phyloP scores from a whole-genome alignment of 2,329 filamentous ascomycete species.

The Exophiala lecanii-corni region DNA sequence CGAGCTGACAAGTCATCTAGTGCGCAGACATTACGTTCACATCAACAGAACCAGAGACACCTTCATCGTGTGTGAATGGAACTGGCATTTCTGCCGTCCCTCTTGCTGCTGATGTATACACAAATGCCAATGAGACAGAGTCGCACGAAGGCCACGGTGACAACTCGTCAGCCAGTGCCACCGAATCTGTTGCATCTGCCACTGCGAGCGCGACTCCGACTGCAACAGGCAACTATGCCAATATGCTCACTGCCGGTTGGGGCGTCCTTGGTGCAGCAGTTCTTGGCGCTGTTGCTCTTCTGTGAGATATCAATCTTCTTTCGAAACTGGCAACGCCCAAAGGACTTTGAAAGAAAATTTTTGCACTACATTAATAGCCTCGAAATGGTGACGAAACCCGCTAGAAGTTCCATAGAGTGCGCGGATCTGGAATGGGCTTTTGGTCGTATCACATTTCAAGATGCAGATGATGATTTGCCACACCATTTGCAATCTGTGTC shows the following conservation, averaged over 20 bases:
- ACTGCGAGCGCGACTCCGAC: background rate
- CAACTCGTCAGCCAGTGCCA: conserved; percentile 27
- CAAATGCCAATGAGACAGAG: conserved; percentile 28
- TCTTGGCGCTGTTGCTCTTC: conserved; percentile 32
- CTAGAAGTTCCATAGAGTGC: too few relatives aligned
- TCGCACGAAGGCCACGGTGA: conserved; percentile 3
- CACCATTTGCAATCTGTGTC: too few relatives aligned
- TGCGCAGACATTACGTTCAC: conserved; percentile 18
- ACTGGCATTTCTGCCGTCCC: conserved; percentile 49
- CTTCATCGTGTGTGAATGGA: conserved; percentile 53
- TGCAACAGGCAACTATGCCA: conserved; percentile 1
- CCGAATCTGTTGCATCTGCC: conserved; percentile 2
- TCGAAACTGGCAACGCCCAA: too few relatives aligned
- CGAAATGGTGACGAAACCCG: too few relatives aligned
- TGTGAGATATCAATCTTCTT: too few relatives aligned
- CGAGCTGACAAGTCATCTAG: conserved; percentile 1
- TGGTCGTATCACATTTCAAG: too few relatives aligned
- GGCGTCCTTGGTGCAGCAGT: conserved; percentile 35
- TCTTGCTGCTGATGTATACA: conserved; percentile 44
- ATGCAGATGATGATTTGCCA: too few relatives aligned
- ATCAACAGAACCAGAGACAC: conserved; percentile 20
- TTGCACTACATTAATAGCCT: too few relatives aligned
- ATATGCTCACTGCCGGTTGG: conserved; percentile 32
- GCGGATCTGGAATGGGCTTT: too few relatives aligned
- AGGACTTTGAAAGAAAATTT: too few relatives aligned